Evolutionary conservation across 768 basidiomycete genomes (phyloP), one percentile per base, ranked within the genome.

Genomic region (Pluteus cervinus): DNA sequence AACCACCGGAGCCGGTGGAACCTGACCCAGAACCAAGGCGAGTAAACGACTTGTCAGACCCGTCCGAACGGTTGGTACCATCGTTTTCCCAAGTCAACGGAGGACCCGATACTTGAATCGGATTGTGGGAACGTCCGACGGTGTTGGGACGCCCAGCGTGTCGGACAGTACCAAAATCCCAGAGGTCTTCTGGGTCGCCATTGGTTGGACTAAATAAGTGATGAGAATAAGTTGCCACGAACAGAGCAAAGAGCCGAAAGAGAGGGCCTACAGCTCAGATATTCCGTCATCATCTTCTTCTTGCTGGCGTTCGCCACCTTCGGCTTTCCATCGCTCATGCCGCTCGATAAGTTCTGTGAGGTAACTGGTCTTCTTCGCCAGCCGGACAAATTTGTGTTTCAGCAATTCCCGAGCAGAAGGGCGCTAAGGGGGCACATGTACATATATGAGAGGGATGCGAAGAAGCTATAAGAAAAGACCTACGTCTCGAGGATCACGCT

Each of bases 81-180:
- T 85, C 73, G 63, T 82, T 84, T 55, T 87, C 85, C 82, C 84
- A 86, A n/a, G 82, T 84, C 18, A 84, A 60, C 15, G 79, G 76
- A 11, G 81, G 80, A 1, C 82, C 82, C 26, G 81, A 73, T 28
- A 73, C 63, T 36, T 71, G 72, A 45, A 76, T 60, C 39, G 73
- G 72, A 48, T 70, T 75, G 29, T 66, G 60, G 16, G 78, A 58
- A 36, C 81, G 73, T n/a, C 86, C 86, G 31, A 88, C 69, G 11
- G 87, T 87, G 14, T 62, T 66, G 40, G 63, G 56, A 47, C 71
- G 63, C 30, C 70, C 62, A 29, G 75, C 76, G 51, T 91, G 82
- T 40, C 88, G 85, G 31, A 98, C 84, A 6, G 94, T 98, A 10
- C 94, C 94, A 61, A 97, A 96, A 56, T 98, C 94, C 94, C 94